Conservation (phyloP, 192 early-diverging fungal genomes). For the Linnemannia zychae region DNA sequence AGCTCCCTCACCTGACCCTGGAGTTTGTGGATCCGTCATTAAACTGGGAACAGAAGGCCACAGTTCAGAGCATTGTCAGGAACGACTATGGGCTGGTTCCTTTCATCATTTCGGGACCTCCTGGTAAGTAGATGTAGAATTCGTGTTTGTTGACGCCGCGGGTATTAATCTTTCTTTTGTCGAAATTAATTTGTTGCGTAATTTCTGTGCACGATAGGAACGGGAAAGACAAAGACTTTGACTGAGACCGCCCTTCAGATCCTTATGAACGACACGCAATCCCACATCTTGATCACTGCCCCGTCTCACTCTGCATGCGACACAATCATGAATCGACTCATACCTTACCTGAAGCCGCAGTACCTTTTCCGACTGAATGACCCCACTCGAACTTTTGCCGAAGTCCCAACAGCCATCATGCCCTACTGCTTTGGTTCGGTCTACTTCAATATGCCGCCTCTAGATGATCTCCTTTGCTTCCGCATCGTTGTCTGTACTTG, state of each 20-base stretch:
- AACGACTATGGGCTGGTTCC: slow-evolving; percentile 51
- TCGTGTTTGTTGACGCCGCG: background rate
- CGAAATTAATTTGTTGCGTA: no score
- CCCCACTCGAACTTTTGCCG: slow-evolving; percentile 57
- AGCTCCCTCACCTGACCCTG: slow-evolving; percentile 41
- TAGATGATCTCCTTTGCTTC: slow-evolving; percentile 47
- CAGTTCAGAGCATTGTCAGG: slow-evolving; percentile 51
- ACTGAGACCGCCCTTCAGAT: slow-evolving; percentile 65
- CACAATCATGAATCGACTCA: slow-evolving; percentile 64
- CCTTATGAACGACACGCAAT: slow-evolving; percentile 44
- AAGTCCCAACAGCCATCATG: slow-evolving; percentile 59
- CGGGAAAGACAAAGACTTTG: slow-evolving; percentile 71
- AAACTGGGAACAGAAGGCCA: slow-evolving; percentile 53
- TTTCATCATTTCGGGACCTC: slow-evolving; percentile 52
- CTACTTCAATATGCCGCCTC: slow-evolving; percentile 61
- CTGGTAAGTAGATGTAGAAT: slow-evolving; percentile 18
- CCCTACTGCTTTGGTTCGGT: slow-evolving; percentile 58
- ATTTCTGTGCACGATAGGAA: slow-evolving; percentile 43
- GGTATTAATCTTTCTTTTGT: background rate
- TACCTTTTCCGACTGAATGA: slow-evolving; percentile 62
- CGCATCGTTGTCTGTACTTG: slow-evolving; percentile 69
- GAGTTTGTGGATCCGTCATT: slow-evolving; percentile 43
- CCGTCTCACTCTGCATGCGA: slow-evolving; percentile 68
- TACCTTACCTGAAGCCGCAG: slow-evolving; percentile 46
- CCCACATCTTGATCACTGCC: slow-evolving; percentile 66